These are phyloP conservation scores for Phialophora tarda DNA, from an alignment of 2,329 filamentous ascomycete species.

Conservation along the genomic window DNA sequence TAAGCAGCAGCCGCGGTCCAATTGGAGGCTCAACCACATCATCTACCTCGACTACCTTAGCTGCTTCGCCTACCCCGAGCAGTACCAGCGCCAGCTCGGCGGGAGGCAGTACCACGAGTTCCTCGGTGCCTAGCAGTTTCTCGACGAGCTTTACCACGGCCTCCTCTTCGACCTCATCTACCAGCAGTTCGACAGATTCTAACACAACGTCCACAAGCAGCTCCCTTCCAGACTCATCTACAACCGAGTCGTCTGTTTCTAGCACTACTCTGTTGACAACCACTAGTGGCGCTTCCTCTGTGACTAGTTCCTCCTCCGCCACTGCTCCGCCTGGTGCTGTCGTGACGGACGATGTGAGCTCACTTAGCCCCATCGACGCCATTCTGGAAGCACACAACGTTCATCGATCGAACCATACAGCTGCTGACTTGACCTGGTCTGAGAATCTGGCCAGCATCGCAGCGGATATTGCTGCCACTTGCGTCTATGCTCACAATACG, in stretches of 20 bases:
- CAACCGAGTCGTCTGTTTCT: conserved; percentile 3
- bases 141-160: neutral
- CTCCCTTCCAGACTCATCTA: neutral
- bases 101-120: neutral
- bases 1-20: neutral
- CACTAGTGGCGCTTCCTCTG: conserved; percentile 2
- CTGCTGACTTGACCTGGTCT: conserved; percentile 69
- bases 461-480: conserved; percentile 65
- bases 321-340: conserved; percentile 45
- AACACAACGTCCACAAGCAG: conserved; percentile 1
- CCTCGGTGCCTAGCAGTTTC: neutral
- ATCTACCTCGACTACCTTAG: neutral
- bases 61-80: neutral
- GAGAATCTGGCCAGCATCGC: conserved; percentile 68
- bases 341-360: conserved; percentile 45
- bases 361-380: conserved; percentile 36
- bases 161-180: neutral
- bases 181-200: conserved; percentile 1
- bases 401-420: conserved; percentile 82
- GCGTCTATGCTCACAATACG: conserved; percentile 77
- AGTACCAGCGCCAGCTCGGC: neutral
- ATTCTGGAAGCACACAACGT: conserved; percentile 77
- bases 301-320: conserved; percentile 17
- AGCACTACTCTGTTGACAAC: conserved; percentile 10
- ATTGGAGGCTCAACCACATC: conserved; percentile 12